Evolutionary conservation across 108 stramenopile genomes (phyloP), one percentile per base, ranked within the genome.

Genomic region (Schizochytrium sp.): DNA sequence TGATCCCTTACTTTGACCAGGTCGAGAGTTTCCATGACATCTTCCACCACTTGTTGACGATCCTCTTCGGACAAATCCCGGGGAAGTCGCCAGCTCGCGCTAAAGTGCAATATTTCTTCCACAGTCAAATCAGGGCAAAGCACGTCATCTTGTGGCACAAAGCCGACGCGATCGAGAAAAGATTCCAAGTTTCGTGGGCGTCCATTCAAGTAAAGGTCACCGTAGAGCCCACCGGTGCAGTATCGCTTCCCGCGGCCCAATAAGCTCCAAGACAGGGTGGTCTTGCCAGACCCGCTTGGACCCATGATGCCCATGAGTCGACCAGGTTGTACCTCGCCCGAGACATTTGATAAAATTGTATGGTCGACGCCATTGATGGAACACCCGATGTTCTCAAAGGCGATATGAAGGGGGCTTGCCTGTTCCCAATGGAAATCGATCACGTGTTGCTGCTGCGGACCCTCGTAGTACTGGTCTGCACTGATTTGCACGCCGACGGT

Each of bases 91-190:
- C 29, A 34, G 12, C 58, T 16, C 12, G 92, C 92, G 76, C 72
- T 51, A 88, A 91, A 92, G 4, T 28, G 19, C 44, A 93, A 21
- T 57, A 44, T 89, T 47, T 93, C 91, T 25, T 63, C 5, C 51
- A 92, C 90, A 1, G 91, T 92, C 18, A 91, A 48, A 28, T 89
- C 87, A 16, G 90, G 72, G 72, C 87, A 72, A 72, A 93, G 60
- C 55, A 92, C 76, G 90, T 93, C 92, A 16, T 93, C 92, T 60
- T 93, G 92, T 5, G 92, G 92, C 57, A 93, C 92, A 57, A 91
- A 91, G 44, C 89, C 89, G 51, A 89, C 76, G 76, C 76, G 76
- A 28, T 83, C 76, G 16, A 83, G 12, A 23, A 83, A 83, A 18
- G 76, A 21, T 23, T 83, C 76, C 8, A 83, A 45, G 51, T 83